phyloP scores from a whole-genome alignment of 345 rosid species.

The Anastatica hierochuntica region DNA sequence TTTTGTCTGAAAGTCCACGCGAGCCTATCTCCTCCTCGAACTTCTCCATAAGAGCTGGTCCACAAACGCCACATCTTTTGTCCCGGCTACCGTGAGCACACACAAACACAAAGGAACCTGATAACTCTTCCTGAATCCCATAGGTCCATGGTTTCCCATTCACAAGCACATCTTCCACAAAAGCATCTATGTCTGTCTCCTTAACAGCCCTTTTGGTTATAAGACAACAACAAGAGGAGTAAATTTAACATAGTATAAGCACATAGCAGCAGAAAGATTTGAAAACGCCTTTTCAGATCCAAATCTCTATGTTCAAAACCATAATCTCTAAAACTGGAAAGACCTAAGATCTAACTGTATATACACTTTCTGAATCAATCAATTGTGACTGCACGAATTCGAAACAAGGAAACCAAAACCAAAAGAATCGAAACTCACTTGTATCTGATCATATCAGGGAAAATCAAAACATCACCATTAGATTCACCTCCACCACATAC shows the following conservation, averaged over 20 bases:
- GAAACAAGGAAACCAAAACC: not conserved
- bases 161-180: slow-evolving; percentile 83
- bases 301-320: not conserved
- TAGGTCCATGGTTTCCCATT: slow-evolving; percentile 72
- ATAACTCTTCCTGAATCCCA: slow-evolving; percentile 42
- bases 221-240: not conserved
- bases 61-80: slow-evolving; percentile 94
- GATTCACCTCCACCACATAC: slow-evolving; percentile 57
- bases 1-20: slow-evolving; percentile 51
- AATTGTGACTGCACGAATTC: not conserved
- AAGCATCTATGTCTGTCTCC: slow-evolving; percentile 53
- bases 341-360: not conserved
- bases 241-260: not conserved
- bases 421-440: slow-evolving; percentile 41
- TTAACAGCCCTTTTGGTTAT: slow-evolving; percentile 45
- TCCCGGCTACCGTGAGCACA: slow-evolving; percentile 93
- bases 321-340: not conserved
- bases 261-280: not conserved
- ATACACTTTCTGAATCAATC: not conserved
- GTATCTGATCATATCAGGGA: slow-evolving; percentile 89
- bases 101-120: slow-evolving; percentile 73
- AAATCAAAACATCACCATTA: slow-evolving; percentile 84
- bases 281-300: slow-evolving; percentile 5
- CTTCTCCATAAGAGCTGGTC: slow-evolving; percentile 72
- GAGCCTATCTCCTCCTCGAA: slow-evolving; percentile 52